A percentile compares a stretch with the other conserved stretches of the same genome.
These are phyloP conservation scores for Isoetes engelmannii DNA, from an alignment of 83 land plant species.

Conservation along the genomic window DNA sequence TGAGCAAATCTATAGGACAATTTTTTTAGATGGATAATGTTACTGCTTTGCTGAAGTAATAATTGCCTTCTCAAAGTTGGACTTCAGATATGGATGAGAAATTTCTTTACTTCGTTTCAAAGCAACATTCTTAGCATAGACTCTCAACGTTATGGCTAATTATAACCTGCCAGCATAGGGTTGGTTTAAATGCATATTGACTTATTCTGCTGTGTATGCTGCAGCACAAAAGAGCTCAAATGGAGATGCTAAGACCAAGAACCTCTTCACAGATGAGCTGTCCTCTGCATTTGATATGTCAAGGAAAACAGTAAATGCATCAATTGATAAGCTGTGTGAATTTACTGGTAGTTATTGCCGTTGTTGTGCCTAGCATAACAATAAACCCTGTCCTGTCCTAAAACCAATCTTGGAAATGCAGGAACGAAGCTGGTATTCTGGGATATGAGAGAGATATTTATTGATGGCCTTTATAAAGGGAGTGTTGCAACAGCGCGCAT, in stretches of 20 bases:
- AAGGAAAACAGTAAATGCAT: constrained; percentile 39
- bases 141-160: no score
- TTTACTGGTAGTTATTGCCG: constrained; percentile 49
- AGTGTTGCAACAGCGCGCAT: constrained; percentile 62
- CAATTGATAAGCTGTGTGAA: constrained; percentile 52
- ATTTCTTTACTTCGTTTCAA: no score
- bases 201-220: not conserved
- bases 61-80: no score
- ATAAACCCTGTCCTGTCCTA: not conserved
- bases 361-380: not conserved
- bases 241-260: not conserved
- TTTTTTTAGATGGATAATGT: no score
- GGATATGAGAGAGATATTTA: constrained; percentile 67
- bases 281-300: constrained; percentile 61
- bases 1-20: no score
- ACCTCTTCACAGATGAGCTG: constrained; percentile 32
- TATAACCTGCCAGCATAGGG: no score
- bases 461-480: constrained; percentile 60
- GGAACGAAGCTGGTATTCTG: constrained; percentile 71
- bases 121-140: no score
- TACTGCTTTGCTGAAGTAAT: no score
- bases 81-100: no score
- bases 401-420: constrained; percentile 11
- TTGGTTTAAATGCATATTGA: no score
- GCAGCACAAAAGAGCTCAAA: not conserved